Conservation (phyloP, 306 rosid genomes). For the Pueraria montana region DNA sequence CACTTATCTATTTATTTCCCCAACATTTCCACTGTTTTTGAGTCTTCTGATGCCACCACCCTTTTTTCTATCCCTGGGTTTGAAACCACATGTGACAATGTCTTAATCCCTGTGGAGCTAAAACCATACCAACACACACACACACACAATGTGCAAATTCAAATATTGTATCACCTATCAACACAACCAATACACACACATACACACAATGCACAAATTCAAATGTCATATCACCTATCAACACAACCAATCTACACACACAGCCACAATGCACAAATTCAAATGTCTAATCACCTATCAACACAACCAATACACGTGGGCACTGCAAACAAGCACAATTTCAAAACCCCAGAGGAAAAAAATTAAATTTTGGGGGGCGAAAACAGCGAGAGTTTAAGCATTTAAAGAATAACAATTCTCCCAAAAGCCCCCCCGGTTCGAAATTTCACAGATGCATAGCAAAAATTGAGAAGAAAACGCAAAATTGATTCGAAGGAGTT, state of each 20-base stretch:
- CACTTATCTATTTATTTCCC: constrained; percentile 44
- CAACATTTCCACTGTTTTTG: constrained; percentile 35
- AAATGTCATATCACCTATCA: background rate
- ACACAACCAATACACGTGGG: background rate
- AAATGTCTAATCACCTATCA: background rate
- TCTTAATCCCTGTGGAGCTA: constrained; percentile 32
- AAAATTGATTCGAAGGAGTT: constrained; percentile 9
- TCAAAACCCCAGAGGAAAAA: background rate
- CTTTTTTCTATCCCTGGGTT: constrained; percentile 9
- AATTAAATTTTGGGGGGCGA: background rate
- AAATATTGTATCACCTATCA: background rate
- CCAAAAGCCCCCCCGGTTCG: background rate
- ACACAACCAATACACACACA: background rate
- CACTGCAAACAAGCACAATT: constrained; percentile 6
- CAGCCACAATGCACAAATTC: constrained; percentile 2
- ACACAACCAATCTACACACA: background rate
- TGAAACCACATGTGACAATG: constrained; percentile 23
- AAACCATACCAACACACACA: constrained; percentile 2
- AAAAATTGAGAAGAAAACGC: background rate
- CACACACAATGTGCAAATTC: background rate
- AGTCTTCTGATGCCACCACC: constrained; percentile 31
- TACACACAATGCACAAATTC: background rate
- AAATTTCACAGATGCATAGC: background rate
- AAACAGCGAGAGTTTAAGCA: background rate
- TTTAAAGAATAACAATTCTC: background rate